Base-by-base conservation (phyloP, 2,329 filamentous ascomycete genomes). In the Byssothecium circinans region DNA sequence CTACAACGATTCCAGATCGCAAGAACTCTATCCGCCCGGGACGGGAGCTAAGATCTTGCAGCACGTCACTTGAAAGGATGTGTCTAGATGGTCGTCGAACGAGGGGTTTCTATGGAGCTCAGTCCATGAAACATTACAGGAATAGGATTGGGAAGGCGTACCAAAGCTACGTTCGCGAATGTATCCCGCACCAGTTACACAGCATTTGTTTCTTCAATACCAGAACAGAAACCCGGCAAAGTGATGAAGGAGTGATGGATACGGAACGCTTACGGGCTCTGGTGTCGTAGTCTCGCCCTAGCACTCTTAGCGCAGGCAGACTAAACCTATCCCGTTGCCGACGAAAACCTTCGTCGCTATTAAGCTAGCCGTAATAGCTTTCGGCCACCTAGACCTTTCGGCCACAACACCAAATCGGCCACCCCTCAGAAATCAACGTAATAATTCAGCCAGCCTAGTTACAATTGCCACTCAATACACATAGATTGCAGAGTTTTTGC, bases 31-130 rank as follows among this genome's bases (percentile, higher is more conserved):
- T 65, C 63, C 68, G 62, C 38, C 58, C 57, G 56, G 62, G 48
- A 50, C 63, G 64, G 64, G 61, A 65, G 45, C 64, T 68, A 67
- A 56, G 56, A 65, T 67, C 60, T 62, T 46, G 52, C 45, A 49
- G 51, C 45, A 58, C 54, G 56, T 62, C 58, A 62, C 52, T 41
- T 18, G 22, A 29, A 20, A 27, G 12, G 18, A 23, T 18, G 41
- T 23, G 41, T 6, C 15, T 43, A 18, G 19, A 35, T 15, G 18
- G 19, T 30, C 15, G 18, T 11, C 8, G 27, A 30, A 45, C n/a
- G 30, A 17, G n/a, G 6, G 32, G 17, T 12, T n/a, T 6, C 5
- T 34, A 12, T 18, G 12, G 14, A 7, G 32, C 5, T 18, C 32
- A 25, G 29, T 32, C 12, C 29, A 12, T 32, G 29, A 7, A 4